phyloP scores from a whole-genome alignment of 2,329 filamentous ascomycete species.

The Monilinia fructicola region DNA sequence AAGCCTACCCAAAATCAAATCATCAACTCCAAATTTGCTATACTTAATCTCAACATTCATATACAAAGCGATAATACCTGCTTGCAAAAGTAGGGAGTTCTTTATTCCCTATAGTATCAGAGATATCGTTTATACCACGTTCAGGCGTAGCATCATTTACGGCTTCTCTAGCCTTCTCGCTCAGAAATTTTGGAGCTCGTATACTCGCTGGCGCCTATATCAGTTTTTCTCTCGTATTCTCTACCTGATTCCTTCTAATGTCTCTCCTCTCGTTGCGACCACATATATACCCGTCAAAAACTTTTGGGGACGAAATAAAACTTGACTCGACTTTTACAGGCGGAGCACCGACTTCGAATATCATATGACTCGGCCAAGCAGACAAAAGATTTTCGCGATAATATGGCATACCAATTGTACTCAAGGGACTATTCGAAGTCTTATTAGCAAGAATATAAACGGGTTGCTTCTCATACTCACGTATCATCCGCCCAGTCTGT shows the following conservation, averaged over 20 bases:
- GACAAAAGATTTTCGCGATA: conserved; percentile 87
- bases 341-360: conserved; percentile 83
- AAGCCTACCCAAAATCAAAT: conserved; percentile 84
- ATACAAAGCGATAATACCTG: conserved; percentile 85
- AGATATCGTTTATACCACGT: conserved; percentile 52
- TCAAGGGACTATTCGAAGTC: conserved; percentile 62
- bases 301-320: conserved; percentile 66
- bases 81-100: conserved; percentile 72
- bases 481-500: conserved; percentile 67
- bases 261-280: conserved; percentile 70
- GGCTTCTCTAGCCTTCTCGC: conserved; percentile 80
- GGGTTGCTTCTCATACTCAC: conserved; percentile 46
- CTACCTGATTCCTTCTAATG: conserved; percentile 75
- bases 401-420: conserved; percentile 84
- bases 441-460: conserved; percentile 10
- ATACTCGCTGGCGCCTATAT: conserved; percentile 60
- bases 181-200: conserved; percentile 86
- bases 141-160: conserved; percentile 48
- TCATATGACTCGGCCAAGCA: conserved; percentile 80
- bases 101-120: conserved; percentile 64
- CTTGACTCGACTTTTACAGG: conserved; percentile 72
- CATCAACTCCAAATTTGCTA: conserved; percentile 97
- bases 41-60: conserved; percentile 97
- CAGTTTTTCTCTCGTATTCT: conserved; percentile 68
- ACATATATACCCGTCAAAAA: conserved; percentile 73